Evolutionary conservation across 106 monocot species (phyloP).

Genomic region (Amphibolis antarctica): DNA sequence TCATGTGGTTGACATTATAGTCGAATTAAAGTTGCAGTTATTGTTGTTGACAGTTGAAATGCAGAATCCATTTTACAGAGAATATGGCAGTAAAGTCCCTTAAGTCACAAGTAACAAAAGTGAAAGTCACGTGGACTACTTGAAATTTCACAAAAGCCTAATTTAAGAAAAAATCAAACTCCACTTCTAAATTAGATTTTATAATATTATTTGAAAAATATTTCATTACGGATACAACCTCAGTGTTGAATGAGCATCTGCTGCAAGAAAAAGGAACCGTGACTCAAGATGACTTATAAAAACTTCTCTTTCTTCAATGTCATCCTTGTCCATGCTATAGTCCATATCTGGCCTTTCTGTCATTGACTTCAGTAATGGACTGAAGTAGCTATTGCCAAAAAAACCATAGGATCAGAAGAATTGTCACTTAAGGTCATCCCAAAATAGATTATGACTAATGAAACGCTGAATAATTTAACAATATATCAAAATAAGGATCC

Average conservation of each 20-base stretch:
- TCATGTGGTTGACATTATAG: too few species aligned
- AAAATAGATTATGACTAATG: neutral
- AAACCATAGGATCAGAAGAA: neutral
- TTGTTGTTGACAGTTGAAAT: too few species aligned
- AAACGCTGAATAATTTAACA: too few species aligned
- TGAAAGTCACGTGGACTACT: too few species aligned
- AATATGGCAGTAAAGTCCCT: too few species aligned
- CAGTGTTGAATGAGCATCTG: slow-evolving; percentile 81
- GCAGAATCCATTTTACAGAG: too few species aligned
- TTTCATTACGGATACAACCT: slow-evolving; percentile 36
- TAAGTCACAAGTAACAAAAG: too few species aligned
- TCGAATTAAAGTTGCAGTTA: too few species aligned
- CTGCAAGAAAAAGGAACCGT: slow-evolving; percentile 92
- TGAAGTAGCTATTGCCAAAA: slow-evolving; percentile 67
- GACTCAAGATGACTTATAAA: slow-evolving; percentile 83
- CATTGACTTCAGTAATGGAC: slow-evolving; percentile 88
- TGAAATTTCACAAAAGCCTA: too few species aligned
- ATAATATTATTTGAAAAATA: neutral
- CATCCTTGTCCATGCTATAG: slow-evolving; percentile 37
- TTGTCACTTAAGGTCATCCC: neutral
- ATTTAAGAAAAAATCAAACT: too few species aligned
- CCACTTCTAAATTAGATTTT: too few species aligned
- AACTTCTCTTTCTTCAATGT: slow-evolving; percentile 54
- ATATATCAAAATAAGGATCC: too few species aligned
- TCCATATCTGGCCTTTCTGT: slow-evolving; percentile 42